Base-by-base conservation (phyloP, 768 basidiomycete species). In the Rhizopogon sp. region DNA sequence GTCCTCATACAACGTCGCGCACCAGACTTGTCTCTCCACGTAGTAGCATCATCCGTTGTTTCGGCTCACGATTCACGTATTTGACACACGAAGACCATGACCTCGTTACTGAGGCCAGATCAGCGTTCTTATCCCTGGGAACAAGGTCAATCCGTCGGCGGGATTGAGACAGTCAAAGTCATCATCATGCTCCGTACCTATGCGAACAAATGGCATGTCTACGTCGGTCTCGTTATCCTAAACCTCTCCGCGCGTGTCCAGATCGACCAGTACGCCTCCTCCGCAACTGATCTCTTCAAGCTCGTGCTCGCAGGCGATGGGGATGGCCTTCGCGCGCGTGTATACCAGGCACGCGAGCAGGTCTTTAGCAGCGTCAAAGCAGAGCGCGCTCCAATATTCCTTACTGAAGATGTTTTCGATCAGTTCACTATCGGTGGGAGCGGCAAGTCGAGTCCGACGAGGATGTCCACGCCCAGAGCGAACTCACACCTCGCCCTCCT, bases 131-230 rank as follows among this genome's bases (percentile, higher is more conserved):
- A 97, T 68, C 97, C 97, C 3, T 98, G 97, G 97, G 96, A 98
- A 71, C 83, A 88, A 40, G 90, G 92, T 1, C 84, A 90, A 46
- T 98, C 98, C 71, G 92, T 97, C 31, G 92, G 94, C 22, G 97
- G 97, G 0, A 94, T 99, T 62, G 97, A 99, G 70, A 95, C 93
- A 1, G 93, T 93, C 62, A 99, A 99, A 73, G 94, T 69, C 63
- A 99, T 98, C 77, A 88, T 98, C 70, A 85, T 89, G 58, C 81
- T 97, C 17, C 91, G 97, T 0, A 98, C 98, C 64, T 99, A 98
- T 71, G 82, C 92, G 43, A 97, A 94, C 70, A 88, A 93, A 57
- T 99, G 94, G 94, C 96, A 99, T 72, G 96, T 99, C 65, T 99
- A 99, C 68, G 96, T 97, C 13, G 96, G 97, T 2, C 82, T 99